Base-by-base conservation (phyloP, 371 early-diverging fungal genomes). In the Mortierella sp. region DNA sequence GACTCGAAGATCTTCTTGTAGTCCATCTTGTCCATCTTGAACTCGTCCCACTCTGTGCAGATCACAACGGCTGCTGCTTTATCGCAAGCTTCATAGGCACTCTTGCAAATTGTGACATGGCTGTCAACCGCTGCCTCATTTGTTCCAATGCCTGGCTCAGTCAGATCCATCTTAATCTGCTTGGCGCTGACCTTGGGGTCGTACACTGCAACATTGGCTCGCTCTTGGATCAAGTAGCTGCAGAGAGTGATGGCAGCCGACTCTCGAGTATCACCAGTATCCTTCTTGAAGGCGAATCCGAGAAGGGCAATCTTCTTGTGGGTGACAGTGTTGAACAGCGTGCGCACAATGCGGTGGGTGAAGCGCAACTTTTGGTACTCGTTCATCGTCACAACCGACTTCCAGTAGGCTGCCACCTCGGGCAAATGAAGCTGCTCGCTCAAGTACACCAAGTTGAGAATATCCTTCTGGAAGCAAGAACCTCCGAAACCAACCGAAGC, bases 221-320 rank as follows among this genome's bases (percentile, higher is more conserved):
- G 89, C 70, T 94, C 94, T 73, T 90, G 85, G 54, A 96, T 82
- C 52, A 96, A 90, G 76, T 88, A 88, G 80, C 92, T 89, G 81
- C 88, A 86, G 54, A 97, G 80, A 7, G 90, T 87, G 55, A 95
- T 95, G 47, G 98, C 96, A 34, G 98, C 94, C 48, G 94, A 92
- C 83, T 96, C 96, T 63, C 97, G 89, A 34, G 98, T 94, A 80
- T 97, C 98, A 55, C 95, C 95, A 28, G 96, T 97, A 67, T 95
- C 93, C 86, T 94, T 94, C 86, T 97, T 97, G 87, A 94, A 97
- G 9, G 98, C 96, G 76, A 96, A 97, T 25, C 98, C 98, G 45
- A 94, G 86, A 22, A 95, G 83, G 10, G 94, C 93, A 67, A 97
- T 86, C 57, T 83, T 84, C 84, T 92, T 94, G 83, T 91, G 86